Percentiles rank a stretch among this genome's conserved stretches.
Evolutionary conservation across 2,329 filamentous ascomycete species (phyloP).

Genomic region (Calonectria leucothoes): DNA sequence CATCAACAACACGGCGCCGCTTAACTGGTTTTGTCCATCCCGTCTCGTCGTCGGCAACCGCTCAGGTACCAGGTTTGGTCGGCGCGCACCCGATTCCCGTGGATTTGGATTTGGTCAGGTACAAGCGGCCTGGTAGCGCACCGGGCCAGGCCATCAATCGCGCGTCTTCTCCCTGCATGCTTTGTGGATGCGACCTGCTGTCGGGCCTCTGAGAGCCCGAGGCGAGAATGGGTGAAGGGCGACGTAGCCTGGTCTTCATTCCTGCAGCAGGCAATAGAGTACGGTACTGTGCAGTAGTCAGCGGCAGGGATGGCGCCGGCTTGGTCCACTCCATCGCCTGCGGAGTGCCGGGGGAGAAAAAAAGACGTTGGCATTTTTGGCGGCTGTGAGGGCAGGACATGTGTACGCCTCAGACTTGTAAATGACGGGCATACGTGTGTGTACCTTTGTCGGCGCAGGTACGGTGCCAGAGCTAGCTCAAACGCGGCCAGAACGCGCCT

Average conservation of each 20-base stretch:
- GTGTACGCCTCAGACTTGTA: conserved; percentile 1
- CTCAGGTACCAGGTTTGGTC: conserved; percentile 18
- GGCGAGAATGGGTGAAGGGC: conserved; percentile 1
- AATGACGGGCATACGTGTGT: not conserved
- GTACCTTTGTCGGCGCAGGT: not conserved
- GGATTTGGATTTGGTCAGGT: conserved; percentile 18
- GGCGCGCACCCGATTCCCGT: conserved; percentile 14
- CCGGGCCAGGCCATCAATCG: not conserved
- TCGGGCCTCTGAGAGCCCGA: not conserved
- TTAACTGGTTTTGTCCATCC: conserved; percentile 27
- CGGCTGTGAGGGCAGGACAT: not conserved
- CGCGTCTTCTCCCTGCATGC: conserved; percentile 16
- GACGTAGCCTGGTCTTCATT: conserved; percentile 1
- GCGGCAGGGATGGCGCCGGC: conserved; percentile 1
- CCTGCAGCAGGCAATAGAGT: conserved; percentile 3
- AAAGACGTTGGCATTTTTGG: not conserved
- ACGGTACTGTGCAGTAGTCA: not conserved
- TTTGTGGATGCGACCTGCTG: conserved; percentile 2
- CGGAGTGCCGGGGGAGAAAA: conserved; percentile 3
- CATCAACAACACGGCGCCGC: conserved; percentile 21
- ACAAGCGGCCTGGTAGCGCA: conserved; percentile 10
- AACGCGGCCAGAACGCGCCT: not conserved
- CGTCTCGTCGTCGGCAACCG: not conserved
- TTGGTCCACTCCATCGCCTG: conserved; percentile 1
- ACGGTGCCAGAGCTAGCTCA: not conserved